Evolutionary conservation across 164 flowering plant species (phyloP), one percentile per base, ranked within the genome.

Genomic region (Kingdonia uniflora): DNA sequence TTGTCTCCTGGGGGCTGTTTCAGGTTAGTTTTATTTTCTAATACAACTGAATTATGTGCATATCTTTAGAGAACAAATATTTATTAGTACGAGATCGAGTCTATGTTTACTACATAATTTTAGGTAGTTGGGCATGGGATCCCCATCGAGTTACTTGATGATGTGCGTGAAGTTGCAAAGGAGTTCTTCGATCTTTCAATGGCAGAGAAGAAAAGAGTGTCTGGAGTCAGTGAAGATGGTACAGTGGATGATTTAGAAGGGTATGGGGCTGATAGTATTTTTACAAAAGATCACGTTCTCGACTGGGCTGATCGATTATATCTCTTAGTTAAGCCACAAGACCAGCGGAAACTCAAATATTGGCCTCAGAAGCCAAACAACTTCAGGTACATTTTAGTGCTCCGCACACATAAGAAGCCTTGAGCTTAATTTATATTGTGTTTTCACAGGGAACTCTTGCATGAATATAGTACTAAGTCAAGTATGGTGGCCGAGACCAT

Each of bases 71-170:
- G n/a, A n/a, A n/a, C n/a, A n/a, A n/a, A n/a, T n/a, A n/a, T n/a
- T n/a, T n/a, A n/a, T n/a, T n/a, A n/a, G n/a, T n/a, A n/a, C n/a
- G n/a, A n/a, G n/a, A n/a, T n/a, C n/a, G n/a, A n/a, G n/a, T n/a
- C n/a, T n/a, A n/a, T n/a, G n/a, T n/a, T n/a, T 29, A 29, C 8
- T 29, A n/a, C 14, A 15, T n/a, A 21, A 20, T 38, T 41, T 49
- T 53, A 69, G 79, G 74, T 49, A 15, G 24, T 66, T 4, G 56
- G 60, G 14, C 74, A 73, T 64, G 74, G 66, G 19, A 59, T 76
- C 14, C 21, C 58, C 13, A 55, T 50, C 49, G 25, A 54, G 38
- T 56, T 70, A 23, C 65, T 76, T 1, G 74, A 68, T 22, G 14
- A 76, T 11, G 41, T 68, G 21, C 58, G 51, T 0, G 54, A 54